phyloP scores from a whole-genome alignment of 768 basidiomycete species.

The Tulasnella sp. region DNA sequence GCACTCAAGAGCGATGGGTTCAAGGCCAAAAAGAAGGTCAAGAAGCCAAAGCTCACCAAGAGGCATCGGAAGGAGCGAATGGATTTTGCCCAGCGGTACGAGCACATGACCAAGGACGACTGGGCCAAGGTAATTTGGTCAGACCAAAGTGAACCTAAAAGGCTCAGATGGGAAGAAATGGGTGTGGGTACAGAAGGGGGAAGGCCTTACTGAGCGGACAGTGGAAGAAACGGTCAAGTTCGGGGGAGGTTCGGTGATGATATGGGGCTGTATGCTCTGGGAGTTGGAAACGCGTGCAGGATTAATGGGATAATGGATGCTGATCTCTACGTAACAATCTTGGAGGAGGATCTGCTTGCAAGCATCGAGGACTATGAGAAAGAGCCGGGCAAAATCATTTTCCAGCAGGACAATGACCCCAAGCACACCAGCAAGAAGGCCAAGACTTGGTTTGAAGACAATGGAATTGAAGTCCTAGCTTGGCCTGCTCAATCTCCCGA shows the following conservation, averaged over 20 bases:
- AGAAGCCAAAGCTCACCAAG: conserved; percentile 17
- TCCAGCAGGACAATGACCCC: not conserved
- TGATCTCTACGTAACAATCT: not conserved
- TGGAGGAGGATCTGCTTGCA: conserved; percentile 4
- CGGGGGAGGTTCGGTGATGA: conserved; percentile 17
- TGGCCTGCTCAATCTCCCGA: conserved; percentile 25
- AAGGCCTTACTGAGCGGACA: not conserved
- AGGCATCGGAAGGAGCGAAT: conserved; percentile 8
- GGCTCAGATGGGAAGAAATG: conserved; percentile 49
- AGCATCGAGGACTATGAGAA: not conserved
- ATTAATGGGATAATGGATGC: conserved; percentile 18
- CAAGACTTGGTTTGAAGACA: conserved; percentile 23
- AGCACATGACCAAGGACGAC: conserved; percentile 27
- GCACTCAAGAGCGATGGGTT: not conserved
- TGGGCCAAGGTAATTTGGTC: conserved; percentile 26
- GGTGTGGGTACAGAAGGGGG: not conserved
- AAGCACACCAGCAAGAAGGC: conserved; percentile 16
- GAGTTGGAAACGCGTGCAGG: not conserved
- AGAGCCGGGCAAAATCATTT: conserved; percentile 3
- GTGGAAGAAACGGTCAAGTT: conserved; percentile 16
- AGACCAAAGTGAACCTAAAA: conserved; percentile 29
- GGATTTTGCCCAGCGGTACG: conserved; percentile 3
- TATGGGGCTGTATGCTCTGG: conserved; percentile 13
- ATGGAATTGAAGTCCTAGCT: conserved; percentile 8
- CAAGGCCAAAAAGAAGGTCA: conserved; percentile 13